These are phyloP conservation scores for Melampsora medusae DNA, from an alignment of 1,284 basidiomycete genomes.

Conservation along the genomic window DNA sequence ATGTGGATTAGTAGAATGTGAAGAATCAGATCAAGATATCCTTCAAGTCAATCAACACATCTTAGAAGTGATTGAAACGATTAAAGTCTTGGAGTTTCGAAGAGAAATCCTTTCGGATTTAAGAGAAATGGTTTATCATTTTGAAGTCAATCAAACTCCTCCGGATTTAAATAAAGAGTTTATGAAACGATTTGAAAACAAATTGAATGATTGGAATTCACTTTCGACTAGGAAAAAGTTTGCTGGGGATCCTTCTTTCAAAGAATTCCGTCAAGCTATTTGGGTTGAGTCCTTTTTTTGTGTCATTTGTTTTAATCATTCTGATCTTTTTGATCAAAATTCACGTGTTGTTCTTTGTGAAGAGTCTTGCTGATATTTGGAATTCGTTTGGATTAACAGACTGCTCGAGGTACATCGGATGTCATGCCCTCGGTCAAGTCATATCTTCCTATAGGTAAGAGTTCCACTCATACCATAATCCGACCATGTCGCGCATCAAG, in stretches of 20 bases:
- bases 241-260: slow-evolving; percentile 14
- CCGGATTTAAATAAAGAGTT: slow-evolving; percentile 15
- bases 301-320: too few relatives aligned
- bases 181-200: slow-evolving; percentile 11
- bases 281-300: slow-evolving; percentile 19
- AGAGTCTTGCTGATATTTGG: background rate
- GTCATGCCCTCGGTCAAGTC: slow-evolving; percentile 31
- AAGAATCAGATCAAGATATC: slow-evolving; percentile 2
- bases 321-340: background rate
- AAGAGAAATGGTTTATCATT: slow-evolving; percentile 21
- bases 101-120: slow-evolving; percentile 10
- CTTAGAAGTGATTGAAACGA: slow-evolving; percentile 23
- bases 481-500: too few relatives aligned
- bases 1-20: slow-evolving; percentile 24
- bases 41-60: slow-evolving; percentile 12
- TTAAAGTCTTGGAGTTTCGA: slow-evolving; percentile 22
- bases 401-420: slow-evolving; percentile 5
- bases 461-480: background rate
- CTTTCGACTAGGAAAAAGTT: slow-evolving; percentile 38
- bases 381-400: slow-evolving; percentile 9
- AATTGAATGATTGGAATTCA: slow-evolving; percentile 29
- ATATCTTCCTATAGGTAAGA: slow-evolving; percentile 36
- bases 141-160: background rate
- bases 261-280: slow-evolving; percentile 28
- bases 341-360: background rate